Percentiles rank a stretch among this genome's conserved stretches.
These are phyloP conservation scores for Blastobotrys proliferans DNA, from an alignment of 1,139 yeast genomes.

Conservation along the genomic window DNA sequence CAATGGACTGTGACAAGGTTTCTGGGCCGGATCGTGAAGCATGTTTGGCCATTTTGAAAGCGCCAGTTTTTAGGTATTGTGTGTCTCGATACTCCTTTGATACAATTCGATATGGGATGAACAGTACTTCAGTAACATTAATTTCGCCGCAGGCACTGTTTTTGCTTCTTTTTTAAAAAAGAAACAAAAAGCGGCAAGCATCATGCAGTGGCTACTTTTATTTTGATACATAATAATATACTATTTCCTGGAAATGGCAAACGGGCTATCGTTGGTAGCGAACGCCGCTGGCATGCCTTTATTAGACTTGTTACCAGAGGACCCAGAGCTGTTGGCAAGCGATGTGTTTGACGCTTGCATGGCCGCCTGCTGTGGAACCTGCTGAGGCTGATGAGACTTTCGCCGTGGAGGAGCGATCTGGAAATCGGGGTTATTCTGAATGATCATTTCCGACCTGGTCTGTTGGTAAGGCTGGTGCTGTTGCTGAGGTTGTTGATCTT, in stretches of 20 bases:
- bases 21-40: too few relatives aligned
- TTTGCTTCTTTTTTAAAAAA: not conserved
- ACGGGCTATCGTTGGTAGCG: conserved; percentile 15
- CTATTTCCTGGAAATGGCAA: conserved; percentile 6
- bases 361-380: not conserved
- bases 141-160: too few relatives aligned
- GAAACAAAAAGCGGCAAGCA: not conserved
- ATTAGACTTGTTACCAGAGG: conserved; percentile 3
- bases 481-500: conserved; percentile 24
- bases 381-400: not conserved
- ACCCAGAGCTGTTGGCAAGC: conserved; percentile 1
- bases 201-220: not conserved
- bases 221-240: not conserved
- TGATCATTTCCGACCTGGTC: conserved; percentile 27
- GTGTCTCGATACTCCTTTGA: too few relatives aligned
- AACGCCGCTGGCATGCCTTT: conserved; percentile 16
- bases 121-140: too few relatives aligned
- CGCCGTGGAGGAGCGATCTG: conserved; percentile 22
- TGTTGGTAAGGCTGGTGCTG: conserved; percentile 17
- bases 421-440: conserved; percentile 36
- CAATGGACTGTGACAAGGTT: too few relatives aligned
- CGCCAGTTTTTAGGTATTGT: too few relatives aligned
- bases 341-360: not conserved
- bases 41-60: too few relatives aligned
- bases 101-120: too few relatives aligned